Evolutionary conservation across 306 rosid genomes (phyloP), one percentile per base, ranked within the genome.

Genomic region (Cotoneaster glaucophyllus): DNA sequence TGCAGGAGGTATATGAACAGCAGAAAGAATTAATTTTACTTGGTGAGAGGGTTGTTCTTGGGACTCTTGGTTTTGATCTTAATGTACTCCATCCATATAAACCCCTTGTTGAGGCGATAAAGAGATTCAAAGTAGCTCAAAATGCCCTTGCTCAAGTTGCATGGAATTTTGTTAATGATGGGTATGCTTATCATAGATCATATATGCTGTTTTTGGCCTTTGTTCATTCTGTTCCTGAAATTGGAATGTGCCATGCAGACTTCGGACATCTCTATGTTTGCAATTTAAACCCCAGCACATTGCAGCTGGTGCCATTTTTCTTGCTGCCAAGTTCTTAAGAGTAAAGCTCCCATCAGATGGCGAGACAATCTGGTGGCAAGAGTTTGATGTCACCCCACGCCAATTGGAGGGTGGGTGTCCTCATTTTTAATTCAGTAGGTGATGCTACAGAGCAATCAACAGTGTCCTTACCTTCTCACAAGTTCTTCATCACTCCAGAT

Each of bases 351-450:
- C 98, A n/a, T 86, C 96, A 44, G 97, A 95, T 80, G 98, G 98
- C 74, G 98, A 95, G 89, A 95, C 89, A 91, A 93, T 92, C 75
- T 95, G 98, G 98, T 95, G 98, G 98, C 98, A 92, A 84, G 98
- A 95, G 87, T 90, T 95, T 82, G 98, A 95, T 78, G 97, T 95
- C 86, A 95, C 95, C 80, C 97, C 98, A 77, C 97, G 98, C 81
- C 97, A 95, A 81, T 89, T 95, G 96, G 99, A 95, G 93, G 99
- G 99, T 95, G 84, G 90, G 96, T 88, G 82, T 87, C 91, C 76
- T 88, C 74, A 85, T 45, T 83, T 50, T 73, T 82, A 74, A 81
- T 74, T 77, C 78, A 81, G 70, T 80, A 77, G 82, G 69, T 61
- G 77, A 41, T 61, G 77, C 77, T 74, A 61, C 69, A 74, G 77